Evolutionary conservation across 2,329 filamentous ascomycete species (phyloP), one percentile per base, ranked within the genome.

Genomic region (Hymenoscyphus fraxineus): DNA sequence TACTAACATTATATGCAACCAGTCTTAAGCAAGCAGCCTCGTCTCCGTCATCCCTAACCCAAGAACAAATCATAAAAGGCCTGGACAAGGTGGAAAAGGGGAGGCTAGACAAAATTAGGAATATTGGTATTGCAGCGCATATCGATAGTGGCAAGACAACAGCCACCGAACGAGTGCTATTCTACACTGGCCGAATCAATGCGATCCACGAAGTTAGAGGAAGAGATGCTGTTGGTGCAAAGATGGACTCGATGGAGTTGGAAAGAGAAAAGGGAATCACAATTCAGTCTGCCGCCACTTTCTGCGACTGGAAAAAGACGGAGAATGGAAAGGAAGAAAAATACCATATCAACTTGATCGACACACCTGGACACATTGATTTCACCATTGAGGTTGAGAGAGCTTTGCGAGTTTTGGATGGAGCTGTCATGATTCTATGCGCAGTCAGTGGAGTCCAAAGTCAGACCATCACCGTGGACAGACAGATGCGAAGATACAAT

Each of bases 211-310:
- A 99, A 80, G 95, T 99, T 55, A 87, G 95, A 74, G 93, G 93
- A 65, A 93, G 94, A 76, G 95, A 99, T 83, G 87, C 91, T 41
- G 93, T 97, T 51, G 95, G 95, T 69, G 95, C 95, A 66, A 99
- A 99, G 82, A 99, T 99, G 95, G 95, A 99, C 82, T 97, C 93
- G 32, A 99, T 99, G 95, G 95, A 99, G 73, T 83, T 99, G 71
- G 95, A 99, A 80, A 86, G 95, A 78, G 95, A 98, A 78, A 97
- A 97, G 82, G 95, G 95, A 73, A 99, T 99, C 77, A 99, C 95
- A 64, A 99, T 99, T 74, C 94, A 99, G 78, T 98, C 94, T 71
- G 95, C 95, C 12, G 95, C 95, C 31, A 99, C 95, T 0, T 99
- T 97, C 78, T 96, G 92, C 78, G 93, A 99, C 79, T 99, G 95